Conservation (phyloP, 164 flowering plant genomes). For the Kalanchoe fedtschenkoi region DNA sequence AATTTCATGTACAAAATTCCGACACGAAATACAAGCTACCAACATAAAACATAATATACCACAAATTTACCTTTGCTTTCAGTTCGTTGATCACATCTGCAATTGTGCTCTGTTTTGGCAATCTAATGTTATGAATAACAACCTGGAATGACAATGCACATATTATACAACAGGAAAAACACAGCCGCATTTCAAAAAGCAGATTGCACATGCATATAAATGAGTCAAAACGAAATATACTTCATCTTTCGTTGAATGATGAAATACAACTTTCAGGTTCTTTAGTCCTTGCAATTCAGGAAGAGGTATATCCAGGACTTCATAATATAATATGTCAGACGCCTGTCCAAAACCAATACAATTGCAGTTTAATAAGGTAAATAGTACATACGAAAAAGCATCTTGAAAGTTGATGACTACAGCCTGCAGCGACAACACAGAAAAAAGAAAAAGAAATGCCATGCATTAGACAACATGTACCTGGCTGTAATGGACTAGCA, state of each 20-base stretch:
- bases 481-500: slow-evolving; percentile 88
- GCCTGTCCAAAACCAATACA: slow-evolving; percentile 31
- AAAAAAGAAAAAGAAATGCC: neutral
- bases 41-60: neutral
- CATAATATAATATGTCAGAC: slow-evolving; percentile 86
- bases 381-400: neutral
- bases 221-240: slow-evolving; percentile 20
- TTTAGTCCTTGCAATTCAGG: slow-evolving; percentile 90
- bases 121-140: slow-evolving; percentile 63
- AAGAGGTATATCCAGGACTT: slow-evolving; percentile 85
- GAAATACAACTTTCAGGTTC: slow-evolving; percentile 84
- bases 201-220: neutral
- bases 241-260: slow-evolving; percentile 75
- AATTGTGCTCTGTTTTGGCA: slow-evolving; percentile 86
- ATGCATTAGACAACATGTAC: slow-evolving; percentile 18
- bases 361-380: neutral
- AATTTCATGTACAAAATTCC: neutral
- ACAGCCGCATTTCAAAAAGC: neutral
- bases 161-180: neutral
- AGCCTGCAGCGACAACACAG: neutral
- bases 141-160: slow-evolving; percentile 35
- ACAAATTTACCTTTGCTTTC: slow-evolving; percentile 51
- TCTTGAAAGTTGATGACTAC: neutral
- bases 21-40: neutral
- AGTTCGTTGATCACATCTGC: slow-evolving; percentile 83